A percentile compares a stretch with the other conserved stretches of the same genome.
These are phyloP conservation scores for Phytophthora boehmeriae DNA, from an alignment of 352 stramenopile species.

Conservation along the genomic window DNA sequence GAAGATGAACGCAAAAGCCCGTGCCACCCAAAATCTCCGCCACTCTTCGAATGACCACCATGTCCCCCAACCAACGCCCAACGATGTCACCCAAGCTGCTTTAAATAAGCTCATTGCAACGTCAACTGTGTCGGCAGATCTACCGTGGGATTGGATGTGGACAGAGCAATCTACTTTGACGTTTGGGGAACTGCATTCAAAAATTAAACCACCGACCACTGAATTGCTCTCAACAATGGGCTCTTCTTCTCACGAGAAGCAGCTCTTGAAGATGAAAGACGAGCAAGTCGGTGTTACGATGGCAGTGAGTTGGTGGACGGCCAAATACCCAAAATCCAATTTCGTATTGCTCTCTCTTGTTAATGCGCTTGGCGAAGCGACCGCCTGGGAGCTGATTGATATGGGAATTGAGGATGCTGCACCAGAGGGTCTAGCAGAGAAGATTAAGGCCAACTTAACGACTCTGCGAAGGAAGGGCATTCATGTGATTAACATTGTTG, in stretches of 20 bases:
- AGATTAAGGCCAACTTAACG: constrained; percentile 54
- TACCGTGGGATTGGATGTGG: constrained; percentile 68
- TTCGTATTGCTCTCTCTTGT: constrained; percentile 73
- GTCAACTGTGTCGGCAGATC: constrained; percentile 42
- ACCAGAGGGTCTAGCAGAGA: constrained; percentile 49
- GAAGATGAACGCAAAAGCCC: constrained; percentile 9
- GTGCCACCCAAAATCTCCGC: not conserved
- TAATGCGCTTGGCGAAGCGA: constrained; percentile 69
- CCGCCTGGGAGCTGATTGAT: constrained; percentile 61
- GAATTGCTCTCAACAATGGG: constrained; percentile 30
- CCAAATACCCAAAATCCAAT: constrained; percentile 54
- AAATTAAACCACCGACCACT: constrained; percentile 32
- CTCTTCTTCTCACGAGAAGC: constrained; percentile 44
- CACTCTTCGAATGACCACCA: constrained; percentile 6
- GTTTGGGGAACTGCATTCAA: constrained; percentile 33
- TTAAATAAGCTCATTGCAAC: constrained; percentile 54
- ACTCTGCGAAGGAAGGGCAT: constrained; percentile 52
- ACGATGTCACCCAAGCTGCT: constrained; percentile 5
- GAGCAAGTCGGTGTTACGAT: constrained; percentile 66
- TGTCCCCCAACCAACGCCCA: constrained; percentile 2
- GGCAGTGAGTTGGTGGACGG: constrained; percentile 65
- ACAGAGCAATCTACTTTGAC: constrained; percentile 49
- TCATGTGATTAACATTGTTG: constrained; percentile 77
- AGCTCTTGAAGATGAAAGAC: constrained; percentile 64
- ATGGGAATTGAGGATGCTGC: constrained; percentile 48